These are phyloP conservation scores for Trametes punicea DNA, from an alignment of 768 basidiomycete genomes.

Conservation along the genomic window DNA sequence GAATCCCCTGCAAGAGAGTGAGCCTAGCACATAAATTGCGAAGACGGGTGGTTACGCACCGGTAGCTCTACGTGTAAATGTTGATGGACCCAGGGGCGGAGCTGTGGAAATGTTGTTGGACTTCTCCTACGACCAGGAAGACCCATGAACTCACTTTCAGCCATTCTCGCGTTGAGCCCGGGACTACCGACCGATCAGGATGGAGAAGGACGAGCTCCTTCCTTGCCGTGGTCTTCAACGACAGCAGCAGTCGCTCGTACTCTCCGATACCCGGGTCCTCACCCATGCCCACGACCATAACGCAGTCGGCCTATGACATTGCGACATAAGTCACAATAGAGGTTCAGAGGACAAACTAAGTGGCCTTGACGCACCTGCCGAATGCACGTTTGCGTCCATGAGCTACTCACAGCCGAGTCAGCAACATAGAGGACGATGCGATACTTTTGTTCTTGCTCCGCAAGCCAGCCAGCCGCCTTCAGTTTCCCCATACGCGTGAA, in stretches of 20 bases:
- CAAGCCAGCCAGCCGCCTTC: constrained; percentile 91
- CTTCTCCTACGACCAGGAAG: background rate
- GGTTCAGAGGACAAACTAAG: background rate
- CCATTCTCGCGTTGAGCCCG: constrained; percentile 95
- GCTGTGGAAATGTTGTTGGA: constrained; percentile 42
- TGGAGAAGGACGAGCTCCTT: constrained; percentile 96
- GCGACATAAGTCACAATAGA: background rate
- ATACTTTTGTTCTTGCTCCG: constrained; percentile 92
- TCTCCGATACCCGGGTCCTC: constrained; percentile 90
- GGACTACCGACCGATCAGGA: constrained; percentile 81
- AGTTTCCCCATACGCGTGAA: constrained; percentile 97
- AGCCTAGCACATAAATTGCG: background rate
- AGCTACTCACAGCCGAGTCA: constrained; percentile 90
- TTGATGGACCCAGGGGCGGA: constrained; percentile 93
- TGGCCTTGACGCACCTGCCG: constrained; percentile 63
- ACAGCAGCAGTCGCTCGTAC: constrained; percentile 88
- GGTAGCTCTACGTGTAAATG: constrained; percentile 94
- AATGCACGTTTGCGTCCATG: constrained; percentile 98
- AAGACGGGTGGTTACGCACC: constrained; percentile 37
- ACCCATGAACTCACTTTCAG: constrained; percentile 59
- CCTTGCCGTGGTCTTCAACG: constrained; percentile 97
- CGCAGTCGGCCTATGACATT: constrained; percentile 72
- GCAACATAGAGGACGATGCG: constrained; percentile 94
- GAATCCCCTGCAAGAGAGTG: constrained; percentile 53
- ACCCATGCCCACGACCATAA: constrained; percentile 92